Base-by-base conservation (phyloP, 2,329 filamentous ascomycete species). In the Fusarium cyanostomum region DNA sequence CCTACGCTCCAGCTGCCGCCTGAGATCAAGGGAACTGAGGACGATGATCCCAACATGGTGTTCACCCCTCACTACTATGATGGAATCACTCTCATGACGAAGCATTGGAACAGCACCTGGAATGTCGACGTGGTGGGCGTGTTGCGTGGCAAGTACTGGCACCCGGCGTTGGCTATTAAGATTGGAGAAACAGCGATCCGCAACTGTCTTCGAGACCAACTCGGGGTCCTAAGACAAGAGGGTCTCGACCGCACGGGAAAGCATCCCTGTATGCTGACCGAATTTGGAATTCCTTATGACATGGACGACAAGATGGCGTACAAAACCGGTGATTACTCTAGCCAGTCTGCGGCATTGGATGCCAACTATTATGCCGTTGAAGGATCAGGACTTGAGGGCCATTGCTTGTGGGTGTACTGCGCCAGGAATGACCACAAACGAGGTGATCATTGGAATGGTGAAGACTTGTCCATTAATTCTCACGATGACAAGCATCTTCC, bases 301-400 rank as follows among this genome's bases (percentile, higher is more conserved):
- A 98, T 99, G 96, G 94, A 99, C 72, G 89, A 97, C 66, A 94
- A 97, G 77, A 84, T 95, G 72, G 95, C 95, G 1, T 99, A 99
- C 79, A 92, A 92, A 77, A 97, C 92, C 7, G 95, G 96, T 8
- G 92, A 99, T 75, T 99, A 97, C 77, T 90, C 91, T 39, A 97
- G 92, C 70, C 95, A 99, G 75, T 91, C 90, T 30, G 88, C 92
- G 2, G 95, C 95, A 7, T 89, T 99, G 81, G 95, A 99, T 77
- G 95, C 96, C 50, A 99, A 98, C 74, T 92, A 97, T 74, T 99
- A 89, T 78, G 95, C 91, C 0, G 83, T 97, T 1, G 95, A 99
- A 78, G 92, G 92, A 0, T 90, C 92, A 31, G 82, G 86, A 12
- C 87, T 92, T 55, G 94, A 94, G 64, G 95, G 94, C 0, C 95